phyloP scores from a whole-genome alignment of 2,329 filamentous ascomycete genomes.

The Venturia oleaginea region DNA sequence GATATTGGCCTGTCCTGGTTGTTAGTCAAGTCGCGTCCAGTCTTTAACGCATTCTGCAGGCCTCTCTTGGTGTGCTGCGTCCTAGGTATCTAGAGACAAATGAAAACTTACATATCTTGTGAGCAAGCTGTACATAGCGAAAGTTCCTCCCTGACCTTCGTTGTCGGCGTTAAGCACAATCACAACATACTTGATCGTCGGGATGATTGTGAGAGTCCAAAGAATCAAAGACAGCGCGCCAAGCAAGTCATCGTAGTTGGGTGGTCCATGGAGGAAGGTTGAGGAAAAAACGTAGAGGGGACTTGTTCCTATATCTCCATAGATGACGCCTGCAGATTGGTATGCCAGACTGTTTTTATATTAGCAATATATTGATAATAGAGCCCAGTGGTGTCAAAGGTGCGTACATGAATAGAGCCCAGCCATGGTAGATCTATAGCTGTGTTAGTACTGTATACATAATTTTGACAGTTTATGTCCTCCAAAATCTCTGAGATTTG shows the following conservation, averaged over 20 bases:
- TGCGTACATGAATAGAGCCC: not conserved
- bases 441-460: no score
- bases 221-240: conserved; percentile 60
- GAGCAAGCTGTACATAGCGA: conserved; percentile 9
- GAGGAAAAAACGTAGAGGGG: conserved; percentile 64
- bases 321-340: conserved; percentile 58
- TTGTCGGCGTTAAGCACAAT: conserved; percentile 59
- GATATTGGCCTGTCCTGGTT: not conserved
- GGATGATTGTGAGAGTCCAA: conserved; percentile 60
- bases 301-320: conserved; percentile 58
- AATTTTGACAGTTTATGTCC: no score
- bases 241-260: conserved; percentile 48
- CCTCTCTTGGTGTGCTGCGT: no score
- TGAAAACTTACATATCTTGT: conserved; percentile 35
- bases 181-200: conserved; percentile 59
- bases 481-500: no score
- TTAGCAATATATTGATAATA: not conserved
- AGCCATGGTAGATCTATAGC: not conserved
- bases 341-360: conserved; percentile 41
- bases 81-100: no score
- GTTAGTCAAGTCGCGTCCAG: not conserved
- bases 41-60: no score
- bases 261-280: conserved; percentile 51
- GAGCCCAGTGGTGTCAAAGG: not conserved
- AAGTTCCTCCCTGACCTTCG: conserved; percentile 50